phyloP scores from a whole-genome alignment of 1,284 basidiomycete genomes.

The Waitea zeae region DNA sequence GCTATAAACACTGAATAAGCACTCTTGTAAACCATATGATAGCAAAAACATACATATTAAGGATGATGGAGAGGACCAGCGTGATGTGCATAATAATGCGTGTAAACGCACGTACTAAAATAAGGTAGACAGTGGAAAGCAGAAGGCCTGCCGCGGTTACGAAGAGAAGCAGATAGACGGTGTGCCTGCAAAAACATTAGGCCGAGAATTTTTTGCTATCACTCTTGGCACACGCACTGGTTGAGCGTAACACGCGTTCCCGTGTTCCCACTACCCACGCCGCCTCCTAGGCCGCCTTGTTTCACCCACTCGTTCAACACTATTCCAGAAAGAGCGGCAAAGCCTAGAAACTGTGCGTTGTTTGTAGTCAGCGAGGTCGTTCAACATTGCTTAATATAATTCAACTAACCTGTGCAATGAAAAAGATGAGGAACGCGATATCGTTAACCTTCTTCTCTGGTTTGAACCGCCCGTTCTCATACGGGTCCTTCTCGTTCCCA shows the following conservation, averaged over 20 bases:
- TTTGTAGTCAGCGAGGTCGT: neutral
- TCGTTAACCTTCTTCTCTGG: slow-evolving; percentile 59
- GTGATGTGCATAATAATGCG: slow-evolving; percentile 70
- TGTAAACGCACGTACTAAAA: slow-evolving; percentile 61
- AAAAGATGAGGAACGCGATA: slow-evolving; percentile 51
- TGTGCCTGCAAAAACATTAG: slow-evolving; percentile 13
- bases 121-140: slow-evolving; percentile 32
- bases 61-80: slow-evolving; percentile 46
- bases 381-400: neutral
- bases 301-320: slow-evolving; percentile 44
- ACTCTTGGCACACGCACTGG: slow-evolving; percentile 19
- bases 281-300: slow-evolving; percentile 49
- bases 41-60: slow-evolving; percentile 46
- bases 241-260: slow-evolving; percentile 41
- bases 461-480: slow-evolving; percentile 48
- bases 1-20: slow-evolving; percentile 15
- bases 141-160: slow-evolving; percentile 32
- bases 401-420: slow-evolving; percentile 38
- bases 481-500: slow-evolving; percentile 33
- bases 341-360: slow-evolving; percentile 49
- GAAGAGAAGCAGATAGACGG: slow-evolving; percentile 50
- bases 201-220: slow-evolving; percentile 8
- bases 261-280: slow-evolving; percentile 30
- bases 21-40: slow-evolving; percentile 1
- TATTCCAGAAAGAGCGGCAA: slow-evolving; percentile 47